Conservation (phyloP, 2,329 filamentous ascomycete genomes). For the Colletotrichum nymphaeae region DNA sequence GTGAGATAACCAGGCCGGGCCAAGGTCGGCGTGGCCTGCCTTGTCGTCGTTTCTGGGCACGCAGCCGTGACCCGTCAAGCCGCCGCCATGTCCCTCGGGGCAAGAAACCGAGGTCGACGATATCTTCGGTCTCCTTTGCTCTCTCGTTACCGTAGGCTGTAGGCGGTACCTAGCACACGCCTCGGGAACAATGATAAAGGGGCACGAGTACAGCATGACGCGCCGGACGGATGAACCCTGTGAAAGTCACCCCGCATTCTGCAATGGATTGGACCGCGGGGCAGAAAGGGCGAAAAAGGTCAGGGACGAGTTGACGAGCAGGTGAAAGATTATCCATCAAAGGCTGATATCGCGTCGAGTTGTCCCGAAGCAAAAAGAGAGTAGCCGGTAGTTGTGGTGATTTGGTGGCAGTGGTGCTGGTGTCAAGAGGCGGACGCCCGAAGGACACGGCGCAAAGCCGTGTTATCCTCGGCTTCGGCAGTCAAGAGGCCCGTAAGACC, state of each 20-base stretch:
- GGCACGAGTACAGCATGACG: background rate
- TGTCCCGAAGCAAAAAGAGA: slow-evolving; percentile 14
- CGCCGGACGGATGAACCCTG: background rate
- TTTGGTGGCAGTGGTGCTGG: background rate
- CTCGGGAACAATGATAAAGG: background rate
- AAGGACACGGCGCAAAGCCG: slow-evolving; percentile 26
- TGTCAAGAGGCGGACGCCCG: slow-evolving; percentile 12
- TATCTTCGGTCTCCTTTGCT: slow-evolving; percentile 19
- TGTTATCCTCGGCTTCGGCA: slow-evolving; percentile 35
- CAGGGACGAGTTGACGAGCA: slow-evolving; percentile 36
- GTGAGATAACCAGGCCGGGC: background rate
- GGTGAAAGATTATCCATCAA: background rate
- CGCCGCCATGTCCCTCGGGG: slow-evolving; percentile 4
- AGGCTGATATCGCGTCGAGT: slow-evolving; percentile 30
- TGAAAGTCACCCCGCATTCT: slow-evolving; percentile 2
- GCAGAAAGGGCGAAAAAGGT: slow-evolving; percentile 38
- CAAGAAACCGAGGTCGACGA: slow-evolving; percentile 6
- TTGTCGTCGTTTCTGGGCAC: background rate
- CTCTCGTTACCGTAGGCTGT: background rate
- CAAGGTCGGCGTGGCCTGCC: slow-evolving; percentile 1
- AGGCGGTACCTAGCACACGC: background rate
- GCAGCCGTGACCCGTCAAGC: background rate
- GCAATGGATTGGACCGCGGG: background rate
- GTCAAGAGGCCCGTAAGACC: slow-evolving; percentile 6
- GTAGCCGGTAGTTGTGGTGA: background rate